Percentiles rank a stretch among this genome's conserved stretches.
phyloP scores from a whole-genome alignment of 106 monocot species.

The Dendrobium chrysotoxum region DNA sequence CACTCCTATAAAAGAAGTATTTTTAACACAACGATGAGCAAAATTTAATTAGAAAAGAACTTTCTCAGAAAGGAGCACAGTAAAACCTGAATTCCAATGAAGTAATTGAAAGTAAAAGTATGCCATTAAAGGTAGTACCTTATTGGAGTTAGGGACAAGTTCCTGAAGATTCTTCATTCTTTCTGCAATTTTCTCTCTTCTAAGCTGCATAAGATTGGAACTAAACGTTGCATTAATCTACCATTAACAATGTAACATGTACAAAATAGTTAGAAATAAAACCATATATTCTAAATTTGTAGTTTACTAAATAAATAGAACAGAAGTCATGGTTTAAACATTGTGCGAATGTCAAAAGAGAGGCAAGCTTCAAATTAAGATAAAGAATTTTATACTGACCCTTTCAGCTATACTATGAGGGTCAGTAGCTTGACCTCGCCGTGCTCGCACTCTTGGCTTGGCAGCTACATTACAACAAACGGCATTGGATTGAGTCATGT shows the following conservation, averaged over 20 bases:
- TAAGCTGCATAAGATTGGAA: conserved; percentile 32
- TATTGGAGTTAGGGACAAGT: conserved; percentile 86
- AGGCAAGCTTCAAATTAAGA: not conserved
- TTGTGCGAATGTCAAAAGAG: not conserved
- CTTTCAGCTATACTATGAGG: conserved; percentile 95
- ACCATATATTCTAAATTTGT: not conserved
- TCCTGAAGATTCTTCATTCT: conserved; percentile 90
- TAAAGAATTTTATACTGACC: conserved; percentile 29
- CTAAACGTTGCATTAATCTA: conserved; percentile 4
- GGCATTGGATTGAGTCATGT: conserved; percentile 14
- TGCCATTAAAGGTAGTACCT: conserved; percentile 34
- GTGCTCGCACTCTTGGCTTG: conserved; percentile 60
- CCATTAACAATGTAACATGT: not conserved
- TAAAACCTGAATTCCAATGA: not conserved
- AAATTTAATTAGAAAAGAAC: not conserved
- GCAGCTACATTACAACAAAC: conserved; percentile 28
- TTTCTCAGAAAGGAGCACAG: not conserved
- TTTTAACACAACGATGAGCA: not conserved
- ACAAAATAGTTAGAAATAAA: not conserved
- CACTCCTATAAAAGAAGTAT: not conserved
- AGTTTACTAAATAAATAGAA: not conserved
- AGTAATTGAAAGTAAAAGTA: not conserved
- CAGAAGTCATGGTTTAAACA: not conserved
- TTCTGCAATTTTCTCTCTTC: conserved; percentile 90
- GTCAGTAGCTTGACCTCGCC: conserved; percentile 83